Base-by-base conservation (phyloP, 2,329 filamentous ascomycete genomes). In the Bipolaris bicolor region DNA sequence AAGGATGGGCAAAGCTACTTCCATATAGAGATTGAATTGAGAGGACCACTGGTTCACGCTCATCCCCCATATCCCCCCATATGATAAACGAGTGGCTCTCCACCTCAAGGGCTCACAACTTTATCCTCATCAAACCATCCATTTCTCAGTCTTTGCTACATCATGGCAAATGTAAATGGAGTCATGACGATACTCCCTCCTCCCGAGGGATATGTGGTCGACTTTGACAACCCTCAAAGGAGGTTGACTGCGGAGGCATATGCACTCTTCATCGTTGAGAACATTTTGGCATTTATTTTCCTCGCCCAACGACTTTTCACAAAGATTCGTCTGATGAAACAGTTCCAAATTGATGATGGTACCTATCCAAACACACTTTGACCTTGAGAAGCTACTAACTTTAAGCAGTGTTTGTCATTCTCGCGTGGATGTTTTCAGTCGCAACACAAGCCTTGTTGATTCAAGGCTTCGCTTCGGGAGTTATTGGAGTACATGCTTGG, bases 261-360 rank as follows among this genome's bases (percentile, higher is more conserved):
- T 46, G 53, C 54, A 7, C 48, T 73, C 1, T 59, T 62, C 18
- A 65, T 56, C 1, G 55, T 71, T 6, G 67, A 69, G 15, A 65
- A 62, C 18, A 37, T 63, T 6, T 31, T 72, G 2, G 57, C 65
- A 0, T 22, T 69, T 1, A 15, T 62, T 0, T 72, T 74, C 45
- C 45, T 73, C 9, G 34, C 57, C 1, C 70, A 73, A 57, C 63
- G 69, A 13, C 49, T 73, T n/a, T 74, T 72, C 46, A 66, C 65
- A 1, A 71, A 70, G 45, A 39, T 66, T 3, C 15, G 48, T 20
- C 53, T 74, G 10, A 63, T 64, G 46, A 63, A 62, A 15, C 58
- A 56, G 2, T 61, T 74, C 40, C 61, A 65, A 5, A 22, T 69
- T 36, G 69, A 74, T 36, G 71, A 74, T 56, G 64, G 70, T 72